A percentile compares a stretch with the other conserved stretches of the same genome.
These are phyloP conservation scores for Blastobotrys niveus DNA, from an alignment of 1,139 yeast species.

Conservation along the genomic window DNA sequence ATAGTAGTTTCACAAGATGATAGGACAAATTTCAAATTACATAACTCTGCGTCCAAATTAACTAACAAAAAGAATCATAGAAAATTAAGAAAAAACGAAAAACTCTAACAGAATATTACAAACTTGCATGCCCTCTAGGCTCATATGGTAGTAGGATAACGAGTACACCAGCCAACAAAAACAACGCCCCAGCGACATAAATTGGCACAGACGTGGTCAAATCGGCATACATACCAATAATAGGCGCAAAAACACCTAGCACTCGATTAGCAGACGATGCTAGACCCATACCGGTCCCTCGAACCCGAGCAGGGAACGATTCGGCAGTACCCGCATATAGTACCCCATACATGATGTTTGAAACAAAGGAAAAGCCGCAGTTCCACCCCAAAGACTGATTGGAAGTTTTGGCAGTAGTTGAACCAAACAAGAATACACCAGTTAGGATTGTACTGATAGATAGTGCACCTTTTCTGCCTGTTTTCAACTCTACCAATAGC, in stretches of 20 bases:
- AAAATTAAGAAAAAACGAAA: not conserved
- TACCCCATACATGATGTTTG: slow-evolving; percentile 50
- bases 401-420: slow-evolving; percentile 48
- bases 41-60: not conserved
- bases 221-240: slow-evolving; percentile 44
- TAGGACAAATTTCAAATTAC: too few relatives aligned
- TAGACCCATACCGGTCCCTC: slow-evolving; percentile 53
- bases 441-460: slow-evolving; percentile 47
- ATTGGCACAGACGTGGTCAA: slow-evolving; percentile 46
- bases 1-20: too few relatives aligned
- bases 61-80: not conserved
- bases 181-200: slow-evolving; percentile 54
- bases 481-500: slow-evolving; percentile 38
- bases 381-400: slow-evolving; percentile 50
- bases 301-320: slow-evolving; percentile 48
- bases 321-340: slow-evolving; percentile 57
- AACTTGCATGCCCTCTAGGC: slow-evolving; percentile 21
- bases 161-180: slow-evolving; percentile 43
- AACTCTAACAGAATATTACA: slow-evolving; percentile 7
- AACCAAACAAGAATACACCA: slow-evolving; percentile 53
- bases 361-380: slow-evolving; percentile 45
- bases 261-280: slow-evolving; percentile 45
- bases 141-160: slow-evolving; percentile 45
- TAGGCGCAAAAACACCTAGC: slow-evolving; percentile 47
- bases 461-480: slow-evolving; percentile 55